Evolutionary conservation across 2,329 filamentous ascomycete genomes (phyloP).

Genomic region (Diaporthe helianthi): DNA sequence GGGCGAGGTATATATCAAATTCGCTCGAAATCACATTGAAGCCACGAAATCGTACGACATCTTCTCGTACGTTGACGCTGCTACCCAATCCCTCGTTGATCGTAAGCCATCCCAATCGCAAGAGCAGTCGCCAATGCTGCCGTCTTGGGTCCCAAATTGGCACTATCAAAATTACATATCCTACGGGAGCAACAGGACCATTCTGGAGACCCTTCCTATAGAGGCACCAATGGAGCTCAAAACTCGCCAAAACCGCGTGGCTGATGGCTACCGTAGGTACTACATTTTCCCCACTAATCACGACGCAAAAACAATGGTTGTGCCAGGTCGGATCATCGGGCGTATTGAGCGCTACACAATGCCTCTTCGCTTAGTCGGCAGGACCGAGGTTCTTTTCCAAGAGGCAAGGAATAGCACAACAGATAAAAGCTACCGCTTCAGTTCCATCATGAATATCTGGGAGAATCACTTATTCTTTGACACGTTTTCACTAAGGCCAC

Average conservation of each 20-base stretch:
- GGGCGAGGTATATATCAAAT: neutral
- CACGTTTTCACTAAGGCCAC: neutral
- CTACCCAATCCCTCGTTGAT: neutral
- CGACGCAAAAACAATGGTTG: neutral
- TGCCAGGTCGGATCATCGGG: neutral
- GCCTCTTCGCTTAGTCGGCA: neutral
- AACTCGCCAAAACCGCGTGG: neutral
- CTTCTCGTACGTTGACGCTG: neutral
- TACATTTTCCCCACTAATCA: neutral
- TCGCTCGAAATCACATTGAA: conserved; percentile 1
- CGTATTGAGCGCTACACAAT: neutral
- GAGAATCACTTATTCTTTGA: neutral
- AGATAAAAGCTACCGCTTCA: neutral
- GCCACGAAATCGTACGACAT: conserved; percentile 2
- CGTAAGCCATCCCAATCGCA: neutral
- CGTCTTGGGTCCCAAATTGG: conserved; percentile 6
- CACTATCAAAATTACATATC: neutral
- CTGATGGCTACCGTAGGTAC: neutral
- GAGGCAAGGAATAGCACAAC: neutral
- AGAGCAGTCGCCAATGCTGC: neutral
- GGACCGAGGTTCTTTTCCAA: neutral
- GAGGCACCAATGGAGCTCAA: neutral
- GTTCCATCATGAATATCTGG: neutral
- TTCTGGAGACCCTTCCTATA: neutral
- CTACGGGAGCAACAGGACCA: neutral